These are phyloP conservation scores for Hypomontagnella monticulosa DNA, from an alignment of 495 filamentous ascomycete genomes.

Conservation along the genomic window DNA sequence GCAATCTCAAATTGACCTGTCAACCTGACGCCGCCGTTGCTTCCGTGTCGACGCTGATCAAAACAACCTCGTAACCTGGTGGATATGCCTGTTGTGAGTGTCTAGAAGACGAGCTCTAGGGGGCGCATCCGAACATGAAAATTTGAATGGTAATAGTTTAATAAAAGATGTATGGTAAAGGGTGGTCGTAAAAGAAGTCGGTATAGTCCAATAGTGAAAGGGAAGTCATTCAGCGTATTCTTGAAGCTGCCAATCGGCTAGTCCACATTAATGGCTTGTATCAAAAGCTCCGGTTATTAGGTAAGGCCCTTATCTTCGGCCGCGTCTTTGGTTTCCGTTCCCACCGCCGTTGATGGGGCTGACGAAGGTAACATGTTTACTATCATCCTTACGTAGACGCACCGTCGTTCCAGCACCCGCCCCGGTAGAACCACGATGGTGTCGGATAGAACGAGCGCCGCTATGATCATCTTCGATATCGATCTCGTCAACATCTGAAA, in stretches of 20 bases:
- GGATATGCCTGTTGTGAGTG: conserved; percentile 17
- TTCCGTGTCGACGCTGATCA: conserved; percentile 22
- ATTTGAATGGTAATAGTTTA: conserved; percentile 30
- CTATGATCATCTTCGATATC: conserved; percentile 56
- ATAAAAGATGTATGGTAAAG: conserved; percentile 44
- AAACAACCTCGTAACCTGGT: conserved; percentile 34
- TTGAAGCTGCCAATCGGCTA: conserved; percentile 9
- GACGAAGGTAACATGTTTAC: conserved; percentile 59
- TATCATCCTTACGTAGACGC: conserved; percentile 56
- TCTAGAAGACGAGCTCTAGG: conserved; percentile 18
- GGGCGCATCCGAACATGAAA: conserved; percentile 12
- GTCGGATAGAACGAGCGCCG: conserved; percentile 49
- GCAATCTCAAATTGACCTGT: conserved; percentile 42
- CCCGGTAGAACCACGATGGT: conserved; percentile 45
- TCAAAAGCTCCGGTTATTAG: conserved; percentile 16
- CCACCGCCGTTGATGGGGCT: conserved; percentile 47
- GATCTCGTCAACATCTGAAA: conserved; percentile 61
- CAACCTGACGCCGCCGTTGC: conserved; percentile 39
- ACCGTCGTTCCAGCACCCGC: conserved; percentile 43
- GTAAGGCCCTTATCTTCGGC: conserved; percentile 30
- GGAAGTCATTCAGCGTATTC: conserved; percentile 1
- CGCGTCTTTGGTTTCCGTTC: conserved; percentile 46
- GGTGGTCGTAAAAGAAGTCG: conserved; percentile 24
- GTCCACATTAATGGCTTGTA: conserved; percentile 7
- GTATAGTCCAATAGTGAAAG: conserved; percentile 36